Evolutionary conservation across 495 filamentous ascomycete species (phyloP).

Genomic region (Talaromyces liani): DNA sequence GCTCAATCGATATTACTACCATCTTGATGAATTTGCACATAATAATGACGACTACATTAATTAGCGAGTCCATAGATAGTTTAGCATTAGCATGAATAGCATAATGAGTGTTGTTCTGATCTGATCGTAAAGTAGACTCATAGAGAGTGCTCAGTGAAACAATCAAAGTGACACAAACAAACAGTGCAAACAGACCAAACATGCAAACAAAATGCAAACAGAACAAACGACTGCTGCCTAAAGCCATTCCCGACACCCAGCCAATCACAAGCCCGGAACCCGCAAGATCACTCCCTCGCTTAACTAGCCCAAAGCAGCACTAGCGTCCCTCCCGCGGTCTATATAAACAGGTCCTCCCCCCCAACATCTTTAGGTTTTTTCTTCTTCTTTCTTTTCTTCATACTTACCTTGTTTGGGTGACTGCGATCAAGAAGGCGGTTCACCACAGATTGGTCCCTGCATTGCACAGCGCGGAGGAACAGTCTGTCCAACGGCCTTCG

Average conservation of each 20-base stretch:
- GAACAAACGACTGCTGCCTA: neutral
- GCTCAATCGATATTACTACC: neutral
- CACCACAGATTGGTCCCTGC: conserved; percentile 49
- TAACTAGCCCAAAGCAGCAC: conserved; percentile 1
- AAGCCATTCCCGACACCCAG: neutral
- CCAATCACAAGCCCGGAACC: neutral
- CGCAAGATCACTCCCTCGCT: conserved; percentile 6
- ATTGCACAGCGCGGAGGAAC: conserved; percentile 63
- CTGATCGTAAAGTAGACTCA: neutral
- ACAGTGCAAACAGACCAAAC: conserved; percentile 3
- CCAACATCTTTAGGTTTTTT: conserved; percentile 7
- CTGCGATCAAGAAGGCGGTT: conserved; percentile 42
- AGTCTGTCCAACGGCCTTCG: conserved; percentile 53
- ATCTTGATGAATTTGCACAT: neutral
- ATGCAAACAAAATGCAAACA: conserved; percentile 2
- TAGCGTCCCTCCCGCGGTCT: neutral
- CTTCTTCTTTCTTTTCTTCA: conserved; percentile 31
- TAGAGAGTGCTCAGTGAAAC: too few species aligned
- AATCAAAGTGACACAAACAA: neutral
- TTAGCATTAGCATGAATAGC: neutral
- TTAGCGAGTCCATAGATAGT: neutral
- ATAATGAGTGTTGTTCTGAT: neutral
- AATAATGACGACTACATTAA: neutral
- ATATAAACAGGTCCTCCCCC: conserved; percentile 4
- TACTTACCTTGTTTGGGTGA: conserved; percentile 48